Evolutionary conservation across 257 asterid genomes (phyloP).

Genomic region (Datura wrightii): DNA sequence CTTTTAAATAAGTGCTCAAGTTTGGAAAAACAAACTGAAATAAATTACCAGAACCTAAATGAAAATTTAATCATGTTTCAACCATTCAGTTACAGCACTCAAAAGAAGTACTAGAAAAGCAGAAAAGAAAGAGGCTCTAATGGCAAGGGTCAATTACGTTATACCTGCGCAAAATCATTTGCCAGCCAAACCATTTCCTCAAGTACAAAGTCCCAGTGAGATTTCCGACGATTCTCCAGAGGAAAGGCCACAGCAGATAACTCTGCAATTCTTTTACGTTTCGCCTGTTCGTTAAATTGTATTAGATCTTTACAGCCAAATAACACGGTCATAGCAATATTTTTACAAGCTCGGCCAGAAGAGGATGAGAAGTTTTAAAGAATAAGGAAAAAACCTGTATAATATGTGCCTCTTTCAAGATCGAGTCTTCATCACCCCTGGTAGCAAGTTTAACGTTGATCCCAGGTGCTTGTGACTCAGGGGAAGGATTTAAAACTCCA

Average conservation of each 20-base stretch:
- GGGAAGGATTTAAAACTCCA: slow-evolving; percentile 46
- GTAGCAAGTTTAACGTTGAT: slow-evolving; percentile 44
- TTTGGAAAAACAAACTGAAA: slow-evolving; percentile 31
- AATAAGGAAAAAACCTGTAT: slow-evolving; percentile 68
- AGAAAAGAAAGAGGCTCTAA: slow-evolving; percentile 17
- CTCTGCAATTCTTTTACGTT: slow-evolving; percentile 72
- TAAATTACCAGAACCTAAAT: slow-evolving; percentile 25
- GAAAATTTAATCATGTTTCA: slow-evolving; percentile 21
- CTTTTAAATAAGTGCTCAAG: slow-evolving; percentile 30
- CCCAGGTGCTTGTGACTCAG: slow-evolving; percentile 48
- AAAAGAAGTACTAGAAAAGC: slow-evolving; percentile 28
- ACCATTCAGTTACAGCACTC: background rate
- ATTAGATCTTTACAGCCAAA: slow-evolving; percentile 51
- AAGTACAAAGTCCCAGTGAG: slow-evolving; percentile 93
- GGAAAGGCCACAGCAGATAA: slow-evolving; percentile 59
- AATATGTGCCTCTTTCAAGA: slow-evolving; percentile 81
- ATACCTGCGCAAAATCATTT: slow-evolving; percentile 98
- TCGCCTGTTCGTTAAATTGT: slow-evolving; percentile 67
- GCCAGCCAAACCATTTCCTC: slow-evolving; percentile 99
- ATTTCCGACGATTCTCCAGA: slow-evolving; percentile 47
- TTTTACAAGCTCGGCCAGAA: slow-evolving; percentile 22
- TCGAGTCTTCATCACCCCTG: slow-evolving; percentile 74
- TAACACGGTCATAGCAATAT: slow-evolving; percentile 30
- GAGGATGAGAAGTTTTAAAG: background rate
- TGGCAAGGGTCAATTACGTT: slow-evolving; percentile 31